Base-by-base conservation (phyloP, 2,329 filamentous ascomycete genomes). In the Drechslerella coelobrocha region DNA sequence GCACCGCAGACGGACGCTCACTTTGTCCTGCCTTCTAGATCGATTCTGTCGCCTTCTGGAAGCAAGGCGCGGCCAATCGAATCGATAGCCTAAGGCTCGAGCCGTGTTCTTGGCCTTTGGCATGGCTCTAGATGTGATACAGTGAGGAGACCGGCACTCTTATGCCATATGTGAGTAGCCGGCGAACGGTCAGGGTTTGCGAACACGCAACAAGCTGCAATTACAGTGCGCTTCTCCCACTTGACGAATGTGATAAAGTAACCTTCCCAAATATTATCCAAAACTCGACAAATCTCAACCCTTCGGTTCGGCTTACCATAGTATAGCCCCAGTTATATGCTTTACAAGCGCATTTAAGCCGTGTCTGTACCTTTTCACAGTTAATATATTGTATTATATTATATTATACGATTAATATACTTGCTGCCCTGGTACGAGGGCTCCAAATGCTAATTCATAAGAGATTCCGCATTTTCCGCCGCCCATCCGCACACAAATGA, bases 21-120 rank as follows among this genome's bases (percentile, higher is more conserved):
- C 47, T 7, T 39, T 50, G 55, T 47, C 14, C 31, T 51, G 45
- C 39, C 39, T 71, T 71, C 66, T 60, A 60, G 66, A 63, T 63
- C 53, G 23, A 39, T 63, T 71, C 48, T 12, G 21, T 31, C 2
- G 24, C 43, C 52, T 71, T 71, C 66, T 71, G 47, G 66, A 71
- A 71, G 47, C 37, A 59, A 39, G 26, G 2, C 23, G n/a, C 9
- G 14, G 27, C 14, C 23, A 27, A 23, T 24, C 26, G 53, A 43
- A 17, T 50, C 8, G 19, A 5, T 14, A 41, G 3, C 55, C 45
- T 23, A 50, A 51, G 48, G 19, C 17, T 17, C 14, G 8, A 29
- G 14, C 26, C 41, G 14, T 45, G 14, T n/a, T n/a, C 17, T 39
- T 14, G 7, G 12, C 29, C 12, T 34, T 6, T 34, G 7, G 6